Evolutionary conservation across 192 early-diverging fungal species (phyloP), one percentile per base, ranked within the genome.

Genomic region (Linderina pennispora): DNA sequence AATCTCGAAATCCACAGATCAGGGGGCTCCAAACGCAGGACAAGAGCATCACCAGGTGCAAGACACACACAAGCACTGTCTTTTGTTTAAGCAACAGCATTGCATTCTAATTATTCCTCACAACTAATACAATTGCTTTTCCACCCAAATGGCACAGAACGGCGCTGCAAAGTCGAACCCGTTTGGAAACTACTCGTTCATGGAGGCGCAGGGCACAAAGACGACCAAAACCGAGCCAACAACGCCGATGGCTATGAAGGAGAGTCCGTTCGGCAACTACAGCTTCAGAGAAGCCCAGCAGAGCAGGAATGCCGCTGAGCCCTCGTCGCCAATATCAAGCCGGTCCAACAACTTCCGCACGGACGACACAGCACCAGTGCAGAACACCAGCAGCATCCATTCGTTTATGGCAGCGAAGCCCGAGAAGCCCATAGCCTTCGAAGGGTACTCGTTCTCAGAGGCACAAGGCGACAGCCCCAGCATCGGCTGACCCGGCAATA

Each of bases 121-220:
- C n/a, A n/a, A n/a, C n/a, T n/a, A n/a, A n/a, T n/a, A n/a, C n/a
- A n/a, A n/a, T n/a, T n/a, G n/a, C n/a, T n/a, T n/a, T n/a, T n/a
- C n/a, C n/a, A n/a, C n/a, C n/a, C n/a, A n/a, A n/a, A n/a, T n/a
- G n/a, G n/a, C n/a, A n/a, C n/a, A n/a, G n/a, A n/a, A n/a, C n/a
- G n/a, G n/a, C n/a, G n/a, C n/a, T n/a, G n/a, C n/a, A n/a, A n/a
- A n/a, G n/a, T n/a, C 46, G 8, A 71, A 71, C 35, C 67, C 67
- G 24, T 71, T 71, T 47, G 67, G 67, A 9, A 71, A 71, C 22
- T 71, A 71, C 55, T 71, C 67, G 41, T 39, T 71, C 18, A 62
- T 55, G 43, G 67, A 71, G 25, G 67, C 67, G 3, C 67, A 71
- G 15, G 15, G 36, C 44, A 24, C 31, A 24, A 26, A 2, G 1